These are phyloP conservation scores for Leishmania guyanensis DNA, from an alignment of 208 protist genomes.

Conservation along the genomic window DNA sequence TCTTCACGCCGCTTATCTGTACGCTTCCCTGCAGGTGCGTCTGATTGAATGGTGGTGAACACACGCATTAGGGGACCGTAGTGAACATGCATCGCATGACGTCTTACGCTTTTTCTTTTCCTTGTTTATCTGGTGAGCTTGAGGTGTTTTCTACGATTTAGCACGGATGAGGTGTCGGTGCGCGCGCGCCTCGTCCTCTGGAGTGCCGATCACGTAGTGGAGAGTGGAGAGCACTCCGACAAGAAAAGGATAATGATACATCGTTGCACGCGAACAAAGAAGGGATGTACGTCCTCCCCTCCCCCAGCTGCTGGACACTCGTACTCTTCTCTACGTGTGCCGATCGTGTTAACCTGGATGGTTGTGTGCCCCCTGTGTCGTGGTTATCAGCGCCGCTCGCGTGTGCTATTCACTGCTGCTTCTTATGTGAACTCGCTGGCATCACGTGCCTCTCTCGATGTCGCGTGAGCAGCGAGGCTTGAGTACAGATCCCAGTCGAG, in stretches of 20 bases:
- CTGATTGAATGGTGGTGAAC: not conserved
- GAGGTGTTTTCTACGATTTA: not conserved
- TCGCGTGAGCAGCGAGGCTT: not conserved
- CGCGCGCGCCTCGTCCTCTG: not conserved
- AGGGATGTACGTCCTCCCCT: too few relatives aligned
- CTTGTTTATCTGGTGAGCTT: not conserved
- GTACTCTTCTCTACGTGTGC: not conserved
- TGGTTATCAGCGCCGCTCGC: not conserved
- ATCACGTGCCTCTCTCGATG: too few relatives aligned
- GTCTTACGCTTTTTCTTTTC: not conserved
- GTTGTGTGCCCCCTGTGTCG: not conserved
- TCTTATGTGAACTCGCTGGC: not conserved
- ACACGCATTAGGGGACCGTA: not conserved
- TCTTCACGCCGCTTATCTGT: not conserved
- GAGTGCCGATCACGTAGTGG: not conserved
- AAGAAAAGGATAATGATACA: not conserved
- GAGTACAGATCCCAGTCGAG: not conserved
- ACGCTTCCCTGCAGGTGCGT: not conserved
- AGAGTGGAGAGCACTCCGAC: not conserved
- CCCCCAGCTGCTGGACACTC: not conserved
- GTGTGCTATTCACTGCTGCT: not conserved
- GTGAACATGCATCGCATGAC: not conserved
- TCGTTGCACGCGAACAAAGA: not conserved
- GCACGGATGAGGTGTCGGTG: not conserved
- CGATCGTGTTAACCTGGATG: not conserved